Base-by-base conservation (phyloP, 805 yeast species). In the Millerozyma acaciae region DNA sequence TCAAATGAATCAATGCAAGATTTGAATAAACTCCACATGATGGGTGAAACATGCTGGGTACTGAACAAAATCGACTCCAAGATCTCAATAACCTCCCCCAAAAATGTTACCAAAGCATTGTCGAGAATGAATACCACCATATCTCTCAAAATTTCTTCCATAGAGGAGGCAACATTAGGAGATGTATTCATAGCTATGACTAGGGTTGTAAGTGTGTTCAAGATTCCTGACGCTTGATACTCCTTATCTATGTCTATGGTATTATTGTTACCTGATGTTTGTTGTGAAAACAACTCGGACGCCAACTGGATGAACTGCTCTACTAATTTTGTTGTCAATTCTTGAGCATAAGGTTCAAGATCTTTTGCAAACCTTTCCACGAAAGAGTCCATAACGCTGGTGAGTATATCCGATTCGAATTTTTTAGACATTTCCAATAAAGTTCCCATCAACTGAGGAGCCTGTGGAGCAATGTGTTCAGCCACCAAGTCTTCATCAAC, bases 281-380 rank as follows among this genome's bases (percentile, higher is more conserved):
- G 50, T 33, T 44, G 39, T 3, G 59, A 64, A 33, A 60, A 48
- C 19, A 53, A 57, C 32, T 89, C 96, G 30, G 68, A 62, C 2
- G 89, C 83, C 17, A 86, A 54, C 43, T 73, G 68, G 49, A 84
- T 50, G 50, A 89, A 87, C 53, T 90, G 96, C 35, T 78, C 78
- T 10, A 79, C 77, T 48, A 83, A 65, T 52, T 76, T 73, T 6
- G 59, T 25, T 12, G 58, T 45, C 64, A 78, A 57, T 44, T 67
- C 65, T 21, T 53, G 48, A 30, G 65, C 64, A 41, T 58, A 66
- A 6, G 71, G 70, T 35, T 61, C 70, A 40, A 67, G 57, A 43
- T 62, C 62, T 18, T 53, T 46, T 3, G 73, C 64, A 39, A 67
- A 67, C 36, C 56, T 64, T 38, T 63, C 67, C 14, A 67, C 73